Conservation (phyloP, 345 rosid genomes). For the Dimocarpus longan region DNA sequence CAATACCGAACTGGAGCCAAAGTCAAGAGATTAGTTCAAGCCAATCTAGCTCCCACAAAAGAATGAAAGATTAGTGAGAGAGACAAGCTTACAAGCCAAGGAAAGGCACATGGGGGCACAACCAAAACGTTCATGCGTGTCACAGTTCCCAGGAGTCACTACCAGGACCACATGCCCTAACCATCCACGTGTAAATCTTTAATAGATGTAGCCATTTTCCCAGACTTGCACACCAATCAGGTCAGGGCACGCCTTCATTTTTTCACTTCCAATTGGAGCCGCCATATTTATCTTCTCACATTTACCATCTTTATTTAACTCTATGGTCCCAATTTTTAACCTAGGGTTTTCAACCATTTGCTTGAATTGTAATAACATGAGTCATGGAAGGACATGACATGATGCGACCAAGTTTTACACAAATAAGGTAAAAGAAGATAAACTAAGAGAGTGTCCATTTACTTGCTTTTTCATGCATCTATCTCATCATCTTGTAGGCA, state of each 20-base stretch:
- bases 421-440: not conserved
- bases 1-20: not conserved
- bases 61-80: not conserved
- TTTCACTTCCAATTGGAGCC: constrained; percentile 26
- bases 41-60: not conserved
- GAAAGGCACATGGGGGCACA: constrained; percentile 53
- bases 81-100: constrained; percentile 26
- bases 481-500: not conserved
- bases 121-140: constrained; percentile 33
- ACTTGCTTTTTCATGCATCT: not conserved
- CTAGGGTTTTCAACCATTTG: not conserved
- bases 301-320: not conserved
- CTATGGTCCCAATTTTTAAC: not conserved
- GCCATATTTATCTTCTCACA: constrained; percentile 23
- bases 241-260: not conserved
- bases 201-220: not conserved
- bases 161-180: constrained; percentile 43
- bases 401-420: not conserved
- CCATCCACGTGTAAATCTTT: constrained; percentile 36
- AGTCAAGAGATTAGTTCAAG: not conserved
- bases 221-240: constrained; percentile 26
- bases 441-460: not conserved
- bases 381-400: not conserved
- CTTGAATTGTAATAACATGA: constrained; percentile 1
- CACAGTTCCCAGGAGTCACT: constrained; percentile 2